These are phyloP conservation scores for Leccinum pachyderme DNA, from an alignment of 1,284 basidiomycete genomes.

Conservation along the genomic window DNA sequence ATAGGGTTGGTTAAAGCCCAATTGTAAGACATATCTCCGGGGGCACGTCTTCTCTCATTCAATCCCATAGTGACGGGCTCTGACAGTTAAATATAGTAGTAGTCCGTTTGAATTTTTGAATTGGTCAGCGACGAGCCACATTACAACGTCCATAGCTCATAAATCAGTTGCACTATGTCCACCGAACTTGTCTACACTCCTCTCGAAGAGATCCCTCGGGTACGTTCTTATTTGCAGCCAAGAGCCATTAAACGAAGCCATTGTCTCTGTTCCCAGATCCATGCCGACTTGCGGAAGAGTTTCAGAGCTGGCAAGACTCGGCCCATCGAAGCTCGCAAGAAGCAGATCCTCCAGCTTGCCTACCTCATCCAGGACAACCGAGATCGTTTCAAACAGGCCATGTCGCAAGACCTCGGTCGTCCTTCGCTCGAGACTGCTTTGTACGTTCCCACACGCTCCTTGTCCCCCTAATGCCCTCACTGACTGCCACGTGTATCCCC, in stretches of 20 bases:
- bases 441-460: constrained; percentile 38
- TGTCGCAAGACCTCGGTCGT: constrained; percentile 57
- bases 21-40: too few relatives aligned
- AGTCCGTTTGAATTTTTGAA: too few relatives aligned
- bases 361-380: constrained; percentile 69
- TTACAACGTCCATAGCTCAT: too few relatives aligned
- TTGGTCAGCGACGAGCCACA: too few relatives aligned
- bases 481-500: neutral
- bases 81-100: too few relatives aligned
- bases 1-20: too few relatives aligned
- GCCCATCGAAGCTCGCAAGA: constrained; percentile 59
- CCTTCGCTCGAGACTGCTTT: constrained; percentile 53
- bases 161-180: constrained; percentile 16
- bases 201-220: constrained; percentile 42
- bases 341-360: constrained; percentile 62
- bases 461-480: neutral
- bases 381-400: constrained; percentile 51
- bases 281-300: constrained; percentile 45
- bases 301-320: constrained; percentile 61
- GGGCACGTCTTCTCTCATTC: too few relatives aligned
- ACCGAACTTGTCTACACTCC: constrained; percentile 32
- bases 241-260: neutral
- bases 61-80: too few relatives aligned
- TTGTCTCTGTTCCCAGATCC: constrained; percentile 42
- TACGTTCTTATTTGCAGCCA: constrained; percentile 12